Percentiles rank a stretch among this genome's conserved stretches.
These are phyloP conservation scores for Komagataella kurtzmanii DNA, from an alignment of 805 yeast genomes.

Conservation along the genomic window DNA sequence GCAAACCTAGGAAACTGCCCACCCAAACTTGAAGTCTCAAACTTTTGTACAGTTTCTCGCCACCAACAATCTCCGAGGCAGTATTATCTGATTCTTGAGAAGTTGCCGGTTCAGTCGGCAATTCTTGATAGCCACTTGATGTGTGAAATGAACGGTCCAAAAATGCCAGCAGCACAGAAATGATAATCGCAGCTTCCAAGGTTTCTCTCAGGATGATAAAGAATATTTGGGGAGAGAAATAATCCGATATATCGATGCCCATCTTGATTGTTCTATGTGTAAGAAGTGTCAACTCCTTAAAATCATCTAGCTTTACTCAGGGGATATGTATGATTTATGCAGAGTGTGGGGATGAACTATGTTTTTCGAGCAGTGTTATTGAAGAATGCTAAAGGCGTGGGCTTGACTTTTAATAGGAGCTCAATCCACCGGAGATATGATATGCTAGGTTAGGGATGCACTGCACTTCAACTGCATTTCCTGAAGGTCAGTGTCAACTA, in stretches of 20 bases:
- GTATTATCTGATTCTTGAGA: background rate
- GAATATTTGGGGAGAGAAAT: conserved; percentile 31
- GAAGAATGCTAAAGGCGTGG: background rate
- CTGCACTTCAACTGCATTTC: too few species aligned
- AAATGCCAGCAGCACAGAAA: conserved; percentile 32
- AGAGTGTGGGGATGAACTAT: background rate
- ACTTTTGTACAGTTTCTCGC: conserved; percentile 1
- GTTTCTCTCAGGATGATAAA: conserved; percentile 32
- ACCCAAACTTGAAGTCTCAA: conserved; percentile 27
- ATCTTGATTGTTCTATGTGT: background rate
- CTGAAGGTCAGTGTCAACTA: too few species aligned
- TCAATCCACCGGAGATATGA: too few species aligned
- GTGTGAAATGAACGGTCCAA: conserved; percentile 18
- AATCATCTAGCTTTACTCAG: background rate
- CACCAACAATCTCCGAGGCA: background rate
- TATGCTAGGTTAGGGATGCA: too few species aligned
- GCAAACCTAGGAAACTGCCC: conserved; percentile 27
- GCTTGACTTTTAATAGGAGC: background rate
- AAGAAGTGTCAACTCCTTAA: background rate
- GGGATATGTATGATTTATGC: background rate
- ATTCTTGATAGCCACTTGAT: background rate
- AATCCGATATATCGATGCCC: conserved; percentile 3
- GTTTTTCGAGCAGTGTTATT: background rate
- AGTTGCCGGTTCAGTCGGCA: background rate
- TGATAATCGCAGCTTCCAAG: conserved; percentile 30